Base-by-base conservation (phyloP, 768 basidiomycete species). In the Mycena sanguinolenta region DNA sequence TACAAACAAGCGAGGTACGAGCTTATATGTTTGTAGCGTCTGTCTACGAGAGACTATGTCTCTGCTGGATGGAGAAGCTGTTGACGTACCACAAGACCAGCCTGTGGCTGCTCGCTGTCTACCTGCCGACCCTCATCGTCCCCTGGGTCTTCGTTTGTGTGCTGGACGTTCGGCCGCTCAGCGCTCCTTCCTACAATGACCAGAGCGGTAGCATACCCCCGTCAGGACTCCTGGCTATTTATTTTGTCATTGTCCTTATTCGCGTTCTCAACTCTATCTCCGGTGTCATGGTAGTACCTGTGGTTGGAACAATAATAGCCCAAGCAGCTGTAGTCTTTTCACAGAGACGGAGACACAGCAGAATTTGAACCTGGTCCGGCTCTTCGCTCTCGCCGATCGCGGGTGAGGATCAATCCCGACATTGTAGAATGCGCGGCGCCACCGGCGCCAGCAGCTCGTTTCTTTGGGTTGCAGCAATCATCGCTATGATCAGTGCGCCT, bases 61-160 rank as follows among this genome's bases (percentile, higher is more conserved):
- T n/a, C 63, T 19, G 54, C 91, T 82, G 38, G 21, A 61, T 61
- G 60, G 60, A 49, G 32, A 46, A 46, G 30, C 44, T 49, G 4
- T 12, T 61, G 21, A 25, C 28, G 10, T 61, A 61, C 39, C 44
- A 39, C 60, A 61, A 49, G 49, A 36, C 44, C 19, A 32, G 23
- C 21, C 44, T 61, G 23, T 61, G 60, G 60, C 44, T 61, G 7
- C 60, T 61, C 2, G 60, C 60, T 32, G 44, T 61, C 27, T 61
- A 61, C 13, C 46, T 61, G 10, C 60, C 60, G 8, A 61, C 60
- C 28, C 60, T 61, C 9, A 36, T 61, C 28, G 49, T 61, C 28
- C 60, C 44, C 60, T 61, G 60, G 60, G 60, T 61, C 28, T 46
- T 61, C 60, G 34, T 49, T 12, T 61, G 58, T 30, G 58, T 61